A percentile compares a stretch with the other conserved stretches of the same genome.
Conservation (phyloP, 768 basidiomycete species). For the Trametes sanguinea region DNA sequence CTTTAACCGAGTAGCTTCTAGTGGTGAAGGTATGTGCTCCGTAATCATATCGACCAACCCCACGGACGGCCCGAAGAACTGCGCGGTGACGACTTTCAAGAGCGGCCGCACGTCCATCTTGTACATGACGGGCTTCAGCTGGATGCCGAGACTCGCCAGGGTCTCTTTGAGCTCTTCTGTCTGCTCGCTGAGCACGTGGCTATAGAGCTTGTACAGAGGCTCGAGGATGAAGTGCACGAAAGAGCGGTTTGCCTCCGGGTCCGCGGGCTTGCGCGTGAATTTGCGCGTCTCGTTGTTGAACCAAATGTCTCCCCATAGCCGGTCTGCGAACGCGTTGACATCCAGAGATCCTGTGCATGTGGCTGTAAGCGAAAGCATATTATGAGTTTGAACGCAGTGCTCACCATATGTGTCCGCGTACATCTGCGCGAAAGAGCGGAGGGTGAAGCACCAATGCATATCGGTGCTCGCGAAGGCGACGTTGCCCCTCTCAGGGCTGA, state of each 20-base stretch:
- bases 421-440: conserved; percentile 93
- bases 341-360: conserved; percentile 64
- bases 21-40: conserved; percentile 85
- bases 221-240: conserved; percentile 97
- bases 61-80: conserved; percentile 91
- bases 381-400: conserved; percentile 8
- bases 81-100: conserved; percentile 88
- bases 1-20: conserved; percentile 59
- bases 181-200: conserved; percentile 91
- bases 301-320: conserved; percentile 98
- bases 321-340: conserved; percentile 80
- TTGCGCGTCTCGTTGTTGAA: conserved; percentile 83
- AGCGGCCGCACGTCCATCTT: conserved; percentile 98
- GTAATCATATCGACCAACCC: conserved; percentile 93
- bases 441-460: conserved; percentile 97
- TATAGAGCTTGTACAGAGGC: conserved; percentile 96
- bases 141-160: conserved; percentile 73
- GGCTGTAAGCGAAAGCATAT: too few relatives aligned
- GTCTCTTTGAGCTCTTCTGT: conserved; percentile 85
- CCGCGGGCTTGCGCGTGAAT: conserved; percentile 83
- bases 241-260: conserved; percentile 76
- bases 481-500: conserved; percentile 95
- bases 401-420: conserved; percentile 91
- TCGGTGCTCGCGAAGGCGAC: conserved; percentile 97
- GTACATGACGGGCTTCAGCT: conserved; percentile 89